These are phyloP conservation scores for Gaillardinia entomophila DNA, from an alignment of 805 yeast species.

Conservation along the genomic window DNA sequence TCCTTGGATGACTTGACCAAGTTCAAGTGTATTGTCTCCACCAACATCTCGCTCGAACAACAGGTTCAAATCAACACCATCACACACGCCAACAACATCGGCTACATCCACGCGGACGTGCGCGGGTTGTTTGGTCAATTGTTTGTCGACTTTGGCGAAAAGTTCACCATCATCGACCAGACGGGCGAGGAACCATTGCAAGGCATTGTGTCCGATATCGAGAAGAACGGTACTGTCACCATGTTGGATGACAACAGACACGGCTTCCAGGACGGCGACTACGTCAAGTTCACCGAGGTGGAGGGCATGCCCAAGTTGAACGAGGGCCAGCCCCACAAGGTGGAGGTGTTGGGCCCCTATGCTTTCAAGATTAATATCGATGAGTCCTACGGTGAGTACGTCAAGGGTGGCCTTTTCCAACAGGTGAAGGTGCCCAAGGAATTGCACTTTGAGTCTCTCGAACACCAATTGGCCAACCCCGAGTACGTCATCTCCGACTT, in stretches of 20 bases:
- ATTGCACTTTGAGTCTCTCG: constrained; percentile 57
- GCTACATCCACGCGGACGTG: constrained; percentile 75
- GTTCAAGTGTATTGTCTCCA: constrained; percentile 82
- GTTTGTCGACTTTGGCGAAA: constrained; percentile 85
- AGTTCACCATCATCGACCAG: constrained; percentile 73
- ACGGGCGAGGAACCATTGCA: constrained; percentile 89
- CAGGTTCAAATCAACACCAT: constrained; percentile 70
- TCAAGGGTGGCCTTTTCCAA: constrained; percentile 83
- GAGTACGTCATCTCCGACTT: constrained; percentile 79
- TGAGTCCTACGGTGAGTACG: constrained; percentile 54
- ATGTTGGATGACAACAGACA: constrained; percentile 90
- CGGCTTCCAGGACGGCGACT: constrained; percentile 88
- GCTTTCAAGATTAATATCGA: constrained; percentile 72
- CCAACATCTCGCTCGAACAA: constrained; percentile 64
- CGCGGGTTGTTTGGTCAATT: constrained; percentile 85
- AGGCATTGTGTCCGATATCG: constrained; percentile 89
- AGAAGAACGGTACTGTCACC: constrained; percentile 84
- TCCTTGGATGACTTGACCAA: constrained; percentile 52
- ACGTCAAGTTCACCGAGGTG: constrained; percentile 80
- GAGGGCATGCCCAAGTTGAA: constrained; percentile 73
- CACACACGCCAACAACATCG: constrained; percentile 68
- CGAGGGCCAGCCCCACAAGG: constrained; percentile 65
- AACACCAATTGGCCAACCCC: constrained; percentile 65
- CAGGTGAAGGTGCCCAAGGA: constrained; percentile 83
- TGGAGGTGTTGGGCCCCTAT: constrained; percentile 90